Conservation (phyloP, 345 rosid genomes). For the Hirschfeldia incana region DNA sequence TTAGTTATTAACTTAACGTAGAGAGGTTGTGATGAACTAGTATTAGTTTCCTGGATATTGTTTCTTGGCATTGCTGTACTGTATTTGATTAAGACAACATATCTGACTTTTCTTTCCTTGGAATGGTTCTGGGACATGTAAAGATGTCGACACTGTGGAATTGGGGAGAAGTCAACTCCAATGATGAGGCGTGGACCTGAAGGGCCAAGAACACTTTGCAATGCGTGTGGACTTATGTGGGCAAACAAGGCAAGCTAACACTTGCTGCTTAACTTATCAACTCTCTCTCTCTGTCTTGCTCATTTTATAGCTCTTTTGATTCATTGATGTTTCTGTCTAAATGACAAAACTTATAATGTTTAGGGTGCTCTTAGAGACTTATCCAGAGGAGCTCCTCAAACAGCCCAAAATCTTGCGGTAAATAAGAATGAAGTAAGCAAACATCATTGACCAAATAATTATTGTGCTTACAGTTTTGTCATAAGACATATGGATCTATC, state of each 20-base stretch:
- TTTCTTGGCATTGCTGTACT: slow-evolving; percentile 6
- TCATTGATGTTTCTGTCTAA: not conserved
- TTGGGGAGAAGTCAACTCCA: slow-evolving; percentile 58
- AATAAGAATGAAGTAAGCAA: slow-evolving; percentile 47
- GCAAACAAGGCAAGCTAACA: slow-evolving; percentile 57
- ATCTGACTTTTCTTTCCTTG: slow-evolving; percentile 9
- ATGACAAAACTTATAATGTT: slow-evolving; percentile 5
- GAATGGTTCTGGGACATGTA: slow-evolving; percentile 25
- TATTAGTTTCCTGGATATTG: not conserved
- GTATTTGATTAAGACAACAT: not conserved
- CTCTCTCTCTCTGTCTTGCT: slow-evolving; percentile 1
- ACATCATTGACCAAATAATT: not conserved
- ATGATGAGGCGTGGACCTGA: slow-evolving; percentile 79
- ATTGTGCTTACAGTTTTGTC: not conserved
- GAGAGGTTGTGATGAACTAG: not conserved
- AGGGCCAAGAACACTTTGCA: slow-evolving; percentile 77
- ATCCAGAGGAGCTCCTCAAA: slow-evolving; percentile 53
- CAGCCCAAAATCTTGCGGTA: slow-evolving; percentile 39
- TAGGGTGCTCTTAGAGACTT: slow-evolving; percentile 68
- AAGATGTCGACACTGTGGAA: slow-evolving; percentile 68
- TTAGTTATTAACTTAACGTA: not conserved
- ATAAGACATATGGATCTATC: not conserved
- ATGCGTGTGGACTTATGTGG: slow-evolving; percentile 81
- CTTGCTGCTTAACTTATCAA: not conserved
- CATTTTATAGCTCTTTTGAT: not conserved